phyloP scores from a whole-genome alignment of 805 yeast species.

The Nakazawaea wyomingensis region DNA sequence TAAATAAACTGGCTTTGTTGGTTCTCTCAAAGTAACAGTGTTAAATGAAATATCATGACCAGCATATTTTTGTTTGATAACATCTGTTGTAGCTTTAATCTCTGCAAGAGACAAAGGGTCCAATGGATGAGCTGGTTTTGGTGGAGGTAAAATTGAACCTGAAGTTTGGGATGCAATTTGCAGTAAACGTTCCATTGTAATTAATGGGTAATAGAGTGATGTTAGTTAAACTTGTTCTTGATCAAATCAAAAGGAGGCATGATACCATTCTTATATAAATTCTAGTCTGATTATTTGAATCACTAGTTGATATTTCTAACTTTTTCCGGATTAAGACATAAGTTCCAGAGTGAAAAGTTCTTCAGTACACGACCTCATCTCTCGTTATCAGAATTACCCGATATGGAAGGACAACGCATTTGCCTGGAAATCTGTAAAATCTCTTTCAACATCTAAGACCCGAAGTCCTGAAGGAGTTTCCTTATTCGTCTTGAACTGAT shows the following conservation, averaged over 20 bases:
- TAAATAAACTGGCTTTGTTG: conserved; percentile 56
- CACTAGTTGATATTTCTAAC: background rate
- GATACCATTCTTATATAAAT: background rate
- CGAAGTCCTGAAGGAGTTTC: background rate
- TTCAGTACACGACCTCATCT: background rate
- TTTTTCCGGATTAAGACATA: conserved; percentile 5
- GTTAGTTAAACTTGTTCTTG: background rate
- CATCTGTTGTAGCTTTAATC: conserved; percentile 50
- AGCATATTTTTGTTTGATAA: conserved; percentile 43
- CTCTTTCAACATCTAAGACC: background rate
- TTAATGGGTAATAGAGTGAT: too few relatives aligned
- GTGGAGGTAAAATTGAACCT: conserved; percentile 48
- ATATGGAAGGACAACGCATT: conserved; percentile 4
- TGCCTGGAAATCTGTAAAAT: background rate
- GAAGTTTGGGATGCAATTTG: conserved; percentile 61
- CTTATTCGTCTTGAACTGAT: background rate
- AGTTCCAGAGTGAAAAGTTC: conserved; percentile 1
- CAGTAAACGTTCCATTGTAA: conserved; percentile 55
- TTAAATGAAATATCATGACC: conserved; percentile 50
- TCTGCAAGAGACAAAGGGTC: conserved; percentile 67
- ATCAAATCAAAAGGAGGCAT: background rate
- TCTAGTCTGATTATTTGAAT: background rate
- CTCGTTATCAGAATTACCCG: conserved; percentile 2
- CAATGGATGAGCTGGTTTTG: conserved; percentile 58
- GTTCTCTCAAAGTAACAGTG: conserved; percentile 68